Conservation (phyloP, 306 rosid genomes). For the Casuarina cunninghamiana region DNA sequence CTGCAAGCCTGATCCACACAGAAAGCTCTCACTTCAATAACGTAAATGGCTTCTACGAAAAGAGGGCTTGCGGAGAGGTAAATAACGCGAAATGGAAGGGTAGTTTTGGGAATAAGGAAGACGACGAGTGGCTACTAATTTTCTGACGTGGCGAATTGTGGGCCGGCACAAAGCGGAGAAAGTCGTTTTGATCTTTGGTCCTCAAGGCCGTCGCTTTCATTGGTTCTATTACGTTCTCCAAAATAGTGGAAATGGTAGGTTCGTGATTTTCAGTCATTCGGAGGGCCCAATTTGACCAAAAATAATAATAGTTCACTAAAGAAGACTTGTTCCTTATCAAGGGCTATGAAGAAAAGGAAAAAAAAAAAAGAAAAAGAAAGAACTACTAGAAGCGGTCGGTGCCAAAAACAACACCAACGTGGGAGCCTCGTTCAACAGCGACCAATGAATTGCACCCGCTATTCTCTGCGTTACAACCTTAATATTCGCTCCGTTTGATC, state of each 20-base stretch:
- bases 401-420: neutral
- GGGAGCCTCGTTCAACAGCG: neutral
- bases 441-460: slow-evolving; percentile 15
- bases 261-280: slow-evolving; percentile 27
- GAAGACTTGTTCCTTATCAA: too few species aligned
- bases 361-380: too few species aligned
- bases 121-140: slow-evolving; percentile 3
- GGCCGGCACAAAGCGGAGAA: neutral
- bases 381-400: neutral
- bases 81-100: neutral
- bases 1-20: neutral
- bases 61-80: neutral
- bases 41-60: slow-evolving; percentile 23
- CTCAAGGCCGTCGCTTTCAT: neutral
- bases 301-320: too few species aligned
- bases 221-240: neutral
- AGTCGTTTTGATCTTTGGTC: slow-evolving; percentile 2
- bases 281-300: too few species aligned
- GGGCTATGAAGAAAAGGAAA: too few species aligned
- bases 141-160: slow-evolving; percentile 41
- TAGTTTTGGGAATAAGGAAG: slow-evolving; percentile 6
- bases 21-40: slow-evolving; percentile 1
- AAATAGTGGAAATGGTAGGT: slow-evolving; percentile 6
- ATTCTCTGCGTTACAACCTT: slow-evolving; percentile 1
- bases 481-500: neutral